Base-by-base conservation (phyloP, 768 basidiomycete species). In the Phylloporus sp. region DNA sequence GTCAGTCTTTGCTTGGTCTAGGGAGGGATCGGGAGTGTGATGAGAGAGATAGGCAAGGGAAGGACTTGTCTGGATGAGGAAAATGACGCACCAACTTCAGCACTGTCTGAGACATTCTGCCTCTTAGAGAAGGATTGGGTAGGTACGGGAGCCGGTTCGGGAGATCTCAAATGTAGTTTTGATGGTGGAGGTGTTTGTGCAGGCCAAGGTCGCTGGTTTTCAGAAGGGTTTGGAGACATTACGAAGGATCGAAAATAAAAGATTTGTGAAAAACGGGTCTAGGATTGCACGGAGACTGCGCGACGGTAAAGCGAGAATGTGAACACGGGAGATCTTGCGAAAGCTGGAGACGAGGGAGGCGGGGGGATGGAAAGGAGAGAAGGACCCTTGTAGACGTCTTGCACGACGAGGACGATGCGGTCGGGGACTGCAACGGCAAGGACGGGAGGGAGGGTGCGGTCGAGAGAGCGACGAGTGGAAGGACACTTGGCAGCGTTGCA, bases 201-300 rank as follows among this genome's bases (percentile, higher is more conserved):
- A 31, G 81, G 81, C 78, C 78, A 79, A 45, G 71, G 76, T 41
- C n/a, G n/a, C n/a, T 57, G 62, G 50, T 69, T 61, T 59, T 68
- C 53, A 20, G 62, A 63, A 15, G 68, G 60, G 52, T 65, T 62
- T 40, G 68, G 54, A 39, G 69, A 44, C 77, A 81, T 81, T 60
- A 59, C 39, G 45, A 44, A 23, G 53, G 57, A 62, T 57, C 59
- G 57, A 52, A 52, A 50, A 42, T 62, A 57, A 44, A 40, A 47
- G 55, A 52, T 55, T 35, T 55, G 49, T 18, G 41, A 32, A 39
- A 36, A 24, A 13, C 1, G 49, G 27, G 57, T 66, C 66, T 63
- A 63, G 52, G 52, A 18, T 49, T 50, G 59, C 52, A 59, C 52
- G 65, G 47, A 51, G 55, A 61, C 52, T 56, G 46, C 56, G 61